Conservation (phyloP, 2,329 filamentous ascomycete genomes). For the Trichoderma sp. region DNA sequence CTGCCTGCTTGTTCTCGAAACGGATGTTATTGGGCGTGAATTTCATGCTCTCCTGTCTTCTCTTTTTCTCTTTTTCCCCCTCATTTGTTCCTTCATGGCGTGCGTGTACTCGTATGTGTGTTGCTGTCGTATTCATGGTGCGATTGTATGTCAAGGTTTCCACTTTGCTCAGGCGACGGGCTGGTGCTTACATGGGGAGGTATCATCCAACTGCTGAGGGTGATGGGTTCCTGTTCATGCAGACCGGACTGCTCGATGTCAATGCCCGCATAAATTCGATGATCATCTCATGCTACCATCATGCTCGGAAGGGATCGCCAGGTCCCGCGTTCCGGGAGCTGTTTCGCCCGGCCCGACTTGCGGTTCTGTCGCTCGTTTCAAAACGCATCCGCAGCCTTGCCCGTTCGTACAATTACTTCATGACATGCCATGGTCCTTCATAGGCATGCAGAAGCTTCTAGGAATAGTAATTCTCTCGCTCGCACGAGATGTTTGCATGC, state of each 20-base stretch:
- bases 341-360: conserved; percentile 13
- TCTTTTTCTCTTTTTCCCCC: no score
- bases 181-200: not conserved
- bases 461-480: no score
- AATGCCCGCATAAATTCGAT: not conserved
- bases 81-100: no score
- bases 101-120: not conserved
- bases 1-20: not conserved
- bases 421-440: conserved; percentile 1
- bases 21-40: no score
- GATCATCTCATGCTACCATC: not conserved
- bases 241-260: not conserved
- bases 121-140: not conserved
- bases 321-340: conserved; percentile 12
- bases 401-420: not conserved
- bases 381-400: conserved; percentile 7
- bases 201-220: not conserved
- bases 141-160: conserved; percentile 24
- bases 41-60: no score
- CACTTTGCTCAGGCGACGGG: conserved; percentile 17
- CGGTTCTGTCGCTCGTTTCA: conserved; percentile 1
- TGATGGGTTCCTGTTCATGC: not conserved
- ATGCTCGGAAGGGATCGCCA: not conserved
- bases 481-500: not conserved
- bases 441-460: not conserved